phyloP scores from a whole-genome alignment of 345 rosid genomes.

The Tarenaya hassleriana region DNA sequence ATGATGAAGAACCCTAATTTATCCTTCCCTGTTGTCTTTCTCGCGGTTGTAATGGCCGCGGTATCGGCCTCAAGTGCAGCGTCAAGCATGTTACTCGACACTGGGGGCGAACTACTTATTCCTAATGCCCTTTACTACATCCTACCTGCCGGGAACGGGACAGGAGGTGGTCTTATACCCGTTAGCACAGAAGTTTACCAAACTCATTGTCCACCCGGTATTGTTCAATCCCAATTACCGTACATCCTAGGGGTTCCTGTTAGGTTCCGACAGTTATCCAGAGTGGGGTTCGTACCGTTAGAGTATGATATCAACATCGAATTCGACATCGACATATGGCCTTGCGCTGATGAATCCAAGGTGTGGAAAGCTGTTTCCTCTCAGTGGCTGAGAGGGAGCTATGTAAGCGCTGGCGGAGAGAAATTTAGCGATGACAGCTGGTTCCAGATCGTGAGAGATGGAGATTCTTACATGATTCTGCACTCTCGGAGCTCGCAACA shows the following conservation, averaged over 20 bases:
- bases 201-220: constrained; percentile 20
- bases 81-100: constrained; percentile 12
- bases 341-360: constrained; percentile 21
- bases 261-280: constrained; percentile 9
- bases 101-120: constrained; percentile 23
- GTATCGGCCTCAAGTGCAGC: not conserved
- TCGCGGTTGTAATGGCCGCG: constrained; percentile 12
- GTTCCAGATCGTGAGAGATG: too few species aligned
- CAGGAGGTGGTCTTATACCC: constrained; percentile 22
- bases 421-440: too few species aligned
- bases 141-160: constrained; percentile 12
- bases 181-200: too few species aligned
- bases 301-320: constrained; percentile 11
- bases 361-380: constrained; percentile 21
- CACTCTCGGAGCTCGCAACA: too few species aligned
- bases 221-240: constrained; percentile 18
- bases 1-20: constrained; percentile 18
- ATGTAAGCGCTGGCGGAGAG: too few species aligned
- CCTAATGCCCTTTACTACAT: constrained; percentile 20
- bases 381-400: too few species aligned
- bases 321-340: constrained; percentile 17
- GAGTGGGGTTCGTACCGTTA: constrained; percentile 1
- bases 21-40: constrained; percentile 21
- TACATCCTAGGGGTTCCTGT: constrained; percentile 18
- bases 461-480: too few species aligned